Base-by-base conservation (phyloP, 257 asterid species). In the Solanum lycopersicoides region DNA sequence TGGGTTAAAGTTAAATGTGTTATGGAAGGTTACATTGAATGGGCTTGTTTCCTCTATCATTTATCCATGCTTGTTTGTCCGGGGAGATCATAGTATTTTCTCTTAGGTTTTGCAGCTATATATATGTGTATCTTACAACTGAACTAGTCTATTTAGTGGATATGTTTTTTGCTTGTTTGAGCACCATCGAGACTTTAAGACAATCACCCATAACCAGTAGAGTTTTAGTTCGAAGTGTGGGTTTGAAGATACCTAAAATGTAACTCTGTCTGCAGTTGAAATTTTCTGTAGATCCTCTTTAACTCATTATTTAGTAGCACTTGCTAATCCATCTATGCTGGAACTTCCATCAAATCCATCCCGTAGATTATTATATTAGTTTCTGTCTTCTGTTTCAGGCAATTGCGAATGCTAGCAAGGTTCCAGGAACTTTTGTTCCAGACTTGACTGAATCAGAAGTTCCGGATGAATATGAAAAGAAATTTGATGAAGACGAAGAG, bases 381-480 rank as follows among this genome's bases (percentile, higher is more conserved):
- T 86, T 28, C 86, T 83, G 84, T 89, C 39, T 82, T 86, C 84
- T 88, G 68, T 88, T 90, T 87, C 85, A 97, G 99, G 98, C 96
- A 83, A 89, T 97, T 83, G 97, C 98, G 69, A 87, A 91, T 90
- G 96, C 98, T 86, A 94, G 96, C 96, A 97, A 93, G 88, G 95
- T 94, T 92, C 93, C 95, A 16, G 86, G 91, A 39, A 86, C 90
- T 60, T 93, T 89, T 85, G 86, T 75, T 83, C 84, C 98, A 18
- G 99, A 91, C 86, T 89, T 95, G 88, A 92, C 90, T 68, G 99
- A 93, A 88, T 89, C 96, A n/a, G 98, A 95, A 93, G 93, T 88
- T 87, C 94, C 96, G 44, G 94, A 93, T 72, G 96, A 92, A 89
- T 80, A 42, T 87, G 94, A 95, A 90, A 85, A 84, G 82, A 92